Conservation (phyloP, 1,284 basidiomycete species). For the Macrocybe sp. region DNA sequence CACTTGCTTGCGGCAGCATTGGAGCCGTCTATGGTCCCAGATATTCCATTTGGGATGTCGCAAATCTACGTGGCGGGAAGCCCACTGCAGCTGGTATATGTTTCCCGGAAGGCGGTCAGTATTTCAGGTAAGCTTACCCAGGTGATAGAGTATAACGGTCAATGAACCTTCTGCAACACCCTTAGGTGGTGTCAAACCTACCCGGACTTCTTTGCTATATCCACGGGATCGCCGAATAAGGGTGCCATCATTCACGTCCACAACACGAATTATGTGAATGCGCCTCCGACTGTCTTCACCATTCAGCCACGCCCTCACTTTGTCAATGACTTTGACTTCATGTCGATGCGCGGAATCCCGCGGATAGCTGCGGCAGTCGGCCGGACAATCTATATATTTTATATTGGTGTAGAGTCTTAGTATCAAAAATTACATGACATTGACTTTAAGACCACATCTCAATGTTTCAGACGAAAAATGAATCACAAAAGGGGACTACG, state of each 20-base stretch:
- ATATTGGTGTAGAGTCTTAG: conserved; percentile 44
- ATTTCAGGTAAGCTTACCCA: conserved; percentile 51
- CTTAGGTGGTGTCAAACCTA: conserved; percentile 71
- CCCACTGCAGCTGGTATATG: conserved; percentile 53
- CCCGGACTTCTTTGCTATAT: conserved; percentile 71
- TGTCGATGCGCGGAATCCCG: conserved; percentile 51
- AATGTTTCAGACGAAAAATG: neutral
- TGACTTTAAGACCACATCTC: no score
- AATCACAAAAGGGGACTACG: conserved; percentile 1
- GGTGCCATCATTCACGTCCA: conserved; percentile 69
- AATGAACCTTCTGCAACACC: conserved; percentile 8
- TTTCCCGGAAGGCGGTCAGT: conserved; percentile 60
- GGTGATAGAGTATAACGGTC: conserved; percentile 2
- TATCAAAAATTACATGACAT: neutral
- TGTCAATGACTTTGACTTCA: conserved; percentile 72
- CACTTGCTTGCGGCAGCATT: conserved; percentile 43
- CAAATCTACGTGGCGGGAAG: conserved; percentile 65
- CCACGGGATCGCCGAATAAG: conserved; percentile 47
- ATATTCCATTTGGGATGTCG: conserved; percentile 73
- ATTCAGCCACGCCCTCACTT: conserved; percentile 57
- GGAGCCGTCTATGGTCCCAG: conserved; percentile 66
- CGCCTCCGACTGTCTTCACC: conserved; percentile 54
- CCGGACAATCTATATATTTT: conserved; percentile 44
- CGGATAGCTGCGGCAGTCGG: conserved; percentile 65
- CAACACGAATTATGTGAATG: conserved; percentile 56